Evolutionary conservation across 805 yeast species (phyloP), one percentile per base, ranked within the genome.

Genomic region (Saccharomycopsis fodiens): DNA sequence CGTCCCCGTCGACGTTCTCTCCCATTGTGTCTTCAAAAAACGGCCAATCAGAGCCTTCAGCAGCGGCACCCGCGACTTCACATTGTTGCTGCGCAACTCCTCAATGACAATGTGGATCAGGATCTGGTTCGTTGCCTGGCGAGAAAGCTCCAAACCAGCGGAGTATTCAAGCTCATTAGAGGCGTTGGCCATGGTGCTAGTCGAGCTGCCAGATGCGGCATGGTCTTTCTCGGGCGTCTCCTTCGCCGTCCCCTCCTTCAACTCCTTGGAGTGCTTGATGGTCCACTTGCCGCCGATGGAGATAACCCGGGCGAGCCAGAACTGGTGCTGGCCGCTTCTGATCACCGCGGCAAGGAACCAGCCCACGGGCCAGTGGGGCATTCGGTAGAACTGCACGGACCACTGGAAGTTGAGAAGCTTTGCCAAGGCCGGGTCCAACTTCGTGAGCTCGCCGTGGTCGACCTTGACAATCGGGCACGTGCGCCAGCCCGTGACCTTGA

Each of bases 301-400:
- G 22, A 39, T 45, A n/a, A 48, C 42, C 17, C 48, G 43, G n/a
- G 44, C 42, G 4, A 51, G 22, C 54, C 54, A 51, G 13, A 39
- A 45, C 23, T 19, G n/a, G 8, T 32, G 27, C 4, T n/a, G 5
- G 13, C 22, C 35, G 41, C 46, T 45, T 4, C 40, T 21, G 13
- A 48, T 27, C 10, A 47, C 44, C 7, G 35, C 43, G 20, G 43
- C 37, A 36, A 51, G 43, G 36, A 51, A 45, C 54, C 54, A 51
- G 38, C 45, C 48, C 8, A 30, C 41, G 3, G 54, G 54, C 54
- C 54, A 51, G 25, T 44, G 37, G 15, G 38, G 44, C 19, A 47
- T 17, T 23, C 43, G 42, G 34, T 44, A 50, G 30, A 29, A 50
- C 23, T 50, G 53, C 17, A 50, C 40, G 3, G 51, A 38, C 51